Percentiles rank a stretch among this genome's conserved stretches.
phyloP scores from a whole-genome alignment of 2,329 filamentous ascomycete species.

The Neurospora sp. region DNA sequence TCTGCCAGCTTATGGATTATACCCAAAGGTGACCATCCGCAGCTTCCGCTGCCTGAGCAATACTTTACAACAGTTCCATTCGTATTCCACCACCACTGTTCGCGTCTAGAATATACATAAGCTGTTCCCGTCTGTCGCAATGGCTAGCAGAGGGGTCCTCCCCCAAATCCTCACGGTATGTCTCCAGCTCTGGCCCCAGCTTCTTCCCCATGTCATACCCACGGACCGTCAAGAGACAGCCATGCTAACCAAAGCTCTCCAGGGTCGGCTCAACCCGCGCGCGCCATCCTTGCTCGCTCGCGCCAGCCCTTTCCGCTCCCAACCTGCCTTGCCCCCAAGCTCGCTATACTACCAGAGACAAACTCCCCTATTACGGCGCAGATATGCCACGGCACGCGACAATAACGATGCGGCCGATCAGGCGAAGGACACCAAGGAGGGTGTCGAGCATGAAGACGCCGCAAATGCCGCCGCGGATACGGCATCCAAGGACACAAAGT shows the following conservation, averaged over 20 bases:
- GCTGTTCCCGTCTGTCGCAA: conserved; percentile 4
- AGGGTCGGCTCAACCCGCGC: not conserved
- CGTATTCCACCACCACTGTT: not conserved
- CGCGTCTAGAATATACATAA: not conserved
- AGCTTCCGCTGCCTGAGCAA: conserved; percentile 10
- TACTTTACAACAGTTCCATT: not conserved
- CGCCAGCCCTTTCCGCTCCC: not conserved
- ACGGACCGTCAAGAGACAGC: not conserved
- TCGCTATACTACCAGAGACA: not conserved
- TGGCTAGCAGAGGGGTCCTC: conserved; percentile 13
- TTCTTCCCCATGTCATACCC: not conserved
- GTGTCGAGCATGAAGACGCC: conserved; percentile 12
- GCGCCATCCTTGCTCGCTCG: not conserved
- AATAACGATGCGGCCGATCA: conserved; percentile 1
- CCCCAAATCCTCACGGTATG: conserved; percentile 15
- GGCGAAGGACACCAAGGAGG: conserved; percentile 9
- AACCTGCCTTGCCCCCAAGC: not conserved
- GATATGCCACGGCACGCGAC: conserved; percentile 9
- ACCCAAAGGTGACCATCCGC: conserved; percentile 12
- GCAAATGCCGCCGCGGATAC: conserved; percentile 14
- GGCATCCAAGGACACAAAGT: conserved; percentile 13
- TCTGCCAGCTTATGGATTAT: conserved; percentile 9
- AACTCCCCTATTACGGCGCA: conserved; percentile 1
- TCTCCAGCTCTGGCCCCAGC: not conserved
- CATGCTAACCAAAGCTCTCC: not conserved